Conservation (phyloP, 805 yeast genomes). For the Phaffomyces antillensis region DNA sequence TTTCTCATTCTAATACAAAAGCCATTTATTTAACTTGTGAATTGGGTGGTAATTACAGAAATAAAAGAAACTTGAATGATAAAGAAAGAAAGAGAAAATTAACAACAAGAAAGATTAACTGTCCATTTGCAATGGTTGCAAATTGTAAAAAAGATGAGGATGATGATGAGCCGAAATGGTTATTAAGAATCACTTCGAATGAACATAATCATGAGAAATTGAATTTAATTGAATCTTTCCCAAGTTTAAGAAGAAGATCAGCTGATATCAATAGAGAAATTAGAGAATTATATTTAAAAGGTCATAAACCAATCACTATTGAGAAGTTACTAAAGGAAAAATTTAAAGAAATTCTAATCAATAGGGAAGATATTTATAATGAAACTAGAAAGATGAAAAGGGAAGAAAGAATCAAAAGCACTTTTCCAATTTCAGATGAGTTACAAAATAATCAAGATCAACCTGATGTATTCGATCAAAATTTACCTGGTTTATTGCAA, state of each 20-base stretch:
- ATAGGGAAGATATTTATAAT: constrained; percentile 25
- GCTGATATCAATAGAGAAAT: constrained; percentile 25
- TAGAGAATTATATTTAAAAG: constrained; percentile 24
- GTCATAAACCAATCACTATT: constrained; percentile 23
- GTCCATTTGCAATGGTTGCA: constrained; percentile 26
- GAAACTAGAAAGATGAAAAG: constrained; percentile 28
- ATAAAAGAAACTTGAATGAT: constrained; percentile 25
- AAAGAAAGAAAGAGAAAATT: constrained; percentile 25
- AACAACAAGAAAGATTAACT: constrained; percentile 25
- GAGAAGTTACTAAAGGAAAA: constrained; percentile 20
- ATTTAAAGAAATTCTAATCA: constrained; percentile 22
- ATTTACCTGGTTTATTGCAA: constrained; percentile 21
- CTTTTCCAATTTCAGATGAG: neutral
- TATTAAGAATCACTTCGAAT: constrained; percentile 20
- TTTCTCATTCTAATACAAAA: constrained; percentile 25
- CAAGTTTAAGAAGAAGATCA: constrained; percentile 26
- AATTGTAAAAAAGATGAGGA: constrained; percentile 24
- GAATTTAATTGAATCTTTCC: constrained; percentile 24
- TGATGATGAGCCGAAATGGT: constrained; percentile 22
- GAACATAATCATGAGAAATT: constrained; percentile 25
- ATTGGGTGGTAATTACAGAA: constrained; percentile 24
- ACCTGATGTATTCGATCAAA: constrained; percentile 20
- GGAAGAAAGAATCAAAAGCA: constrained; percentile 19
- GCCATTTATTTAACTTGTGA: constrained; percentile 27
- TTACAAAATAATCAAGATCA: neutral